Evolutionary conservation across 2,329 filamentous ascomycete genomes (phyloP).

Genomic region (Alternaria solani): DNA sequence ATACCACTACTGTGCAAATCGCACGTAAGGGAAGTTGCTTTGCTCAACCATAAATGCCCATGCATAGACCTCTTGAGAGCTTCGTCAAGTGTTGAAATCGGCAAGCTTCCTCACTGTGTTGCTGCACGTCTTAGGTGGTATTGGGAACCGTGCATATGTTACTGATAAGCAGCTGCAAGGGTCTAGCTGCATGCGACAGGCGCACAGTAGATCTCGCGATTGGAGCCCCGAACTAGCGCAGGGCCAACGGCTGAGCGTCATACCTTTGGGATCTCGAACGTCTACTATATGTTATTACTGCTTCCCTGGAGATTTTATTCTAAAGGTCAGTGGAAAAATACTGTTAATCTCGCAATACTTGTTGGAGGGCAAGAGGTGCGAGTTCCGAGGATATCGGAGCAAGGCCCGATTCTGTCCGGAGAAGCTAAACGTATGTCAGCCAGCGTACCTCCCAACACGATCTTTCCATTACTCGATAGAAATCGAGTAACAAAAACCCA

Average conservation of each 20-base stretch:
- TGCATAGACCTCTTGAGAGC: not conserved
- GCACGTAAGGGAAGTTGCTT: not conserved
- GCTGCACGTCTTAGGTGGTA: slow-evolving; percentile 7
- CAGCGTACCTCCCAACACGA: slow-evolving; percentile 36
- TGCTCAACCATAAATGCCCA: not conserved
- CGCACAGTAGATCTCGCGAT: slow-evolving; percentile 32
- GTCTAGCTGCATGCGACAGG: slow-evolving; percentile 18
- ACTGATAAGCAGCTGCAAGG: slow-evolving; percentile 36
- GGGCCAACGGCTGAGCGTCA: slow-evolving; percentile 35
- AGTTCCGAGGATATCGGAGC: slow-evolving; percentile 6
- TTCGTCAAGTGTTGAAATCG: not conserved
- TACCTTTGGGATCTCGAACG: slow-evolving; percentile 16
- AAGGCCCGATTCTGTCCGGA: slow-evolving; percentile 9
- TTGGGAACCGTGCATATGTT: slow-evolving; percentile 20
- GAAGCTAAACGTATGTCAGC: slow-evolving; percentile 37
- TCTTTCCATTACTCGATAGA: slow-evolving; percentile 44
- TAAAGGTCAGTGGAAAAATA: not conserved
- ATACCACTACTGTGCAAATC: not conserved
- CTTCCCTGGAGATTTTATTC: not conserved
- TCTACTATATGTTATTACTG: not conserved
- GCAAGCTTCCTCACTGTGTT: slow-evolving; percentile 4
- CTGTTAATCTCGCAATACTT: not conserved
- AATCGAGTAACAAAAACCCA: slow-evolving; percentile 47
- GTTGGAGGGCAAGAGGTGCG: not conserved
- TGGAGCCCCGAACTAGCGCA: slow-evolving; percentile 41